phyloP scores from a whole-genome alignment of 2,329 filamentous ascomycete genomes.

The Claviceps spartinae region DNA sequence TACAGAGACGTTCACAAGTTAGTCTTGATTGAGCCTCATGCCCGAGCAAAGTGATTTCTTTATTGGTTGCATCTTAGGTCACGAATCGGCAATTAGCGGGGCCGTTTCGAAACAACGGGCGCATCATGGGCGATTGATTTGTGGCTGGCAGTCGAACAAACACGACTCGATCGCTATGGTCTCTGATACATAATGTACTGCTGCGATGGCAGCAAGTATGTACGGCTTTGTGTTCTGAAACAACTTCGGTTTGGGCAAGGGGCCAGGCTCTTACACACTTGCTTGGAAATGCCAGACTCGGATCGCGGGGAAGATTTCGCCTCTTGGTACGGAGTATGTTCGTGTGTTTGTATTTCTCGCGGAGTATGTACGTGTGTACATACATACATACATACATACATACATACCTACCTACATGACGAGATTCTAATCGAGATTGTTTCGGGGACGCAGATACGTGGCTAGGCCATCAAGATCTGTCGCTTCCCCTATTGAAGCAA shows the following conservation, averaged over 20 bases:
- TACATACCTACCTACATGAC: background rate
- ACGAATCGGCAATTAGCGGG: background rate
- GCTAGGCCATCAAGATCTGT: background rate
- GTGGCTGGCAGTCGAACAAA: background rate
- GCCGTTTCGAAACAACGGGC: background rate
- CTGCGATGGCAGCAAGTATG: background rate
- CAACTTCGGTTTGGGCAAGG: background rate
- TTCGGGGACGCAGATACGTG: background rate
- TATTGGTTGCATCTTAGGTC: background rate
- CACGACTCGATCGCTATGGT: background rate
- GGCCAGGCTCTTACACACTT: background rate
- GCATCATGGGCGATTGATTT: background rate
- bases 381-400: background rate
- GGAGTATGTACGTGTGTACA: too few species aligned
- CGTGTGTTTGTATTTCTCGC: too few species aligned
- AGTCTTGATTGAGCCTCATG: background rate
- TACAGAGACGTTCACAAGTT: too few species aligned
- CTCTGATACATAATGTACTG: background rate
- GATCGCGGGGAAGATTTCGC: background rate
- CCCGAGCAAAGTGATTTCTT: background rate
- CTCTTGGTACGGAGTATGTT: too few species aligned
- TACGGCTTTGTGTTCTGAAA: background rate
- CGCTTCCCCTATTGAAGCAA: background rate
- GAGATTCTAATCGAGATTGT: conserved; percentile 1
- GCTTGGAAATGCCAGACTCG: background rate